Evolutionary conservation across 805 yeast genomes (phyloP).

Genomic region (Myxozyma mucilagina): DNA sequence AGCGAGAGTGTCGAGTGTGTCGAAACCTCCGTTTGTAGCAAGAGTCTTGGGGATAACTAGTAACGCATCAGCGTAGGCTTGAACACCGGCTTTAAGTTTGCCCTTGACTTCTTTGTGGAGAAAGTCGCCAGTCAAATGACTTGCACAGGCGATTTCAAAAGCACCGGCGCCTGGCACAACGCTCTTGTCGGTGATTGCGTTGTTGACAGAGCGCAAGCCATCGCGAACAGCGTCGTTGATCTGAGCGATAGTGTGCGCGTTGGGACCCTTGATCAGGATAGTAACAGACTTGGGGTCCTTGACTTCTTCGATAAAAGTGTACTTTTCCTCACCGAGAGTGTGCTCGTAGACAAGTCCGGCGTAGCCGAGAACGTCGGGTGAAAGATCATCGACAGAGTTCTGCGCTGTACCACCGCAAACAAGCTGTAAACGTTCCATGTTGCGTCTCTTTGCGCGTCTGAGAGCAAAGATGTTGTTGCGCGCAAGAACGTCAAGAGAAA

Average conservation of each 20-base stretch:
- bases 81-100: slow-evolving; percentile 82
- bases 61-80: slow-evolving; percentile 91
- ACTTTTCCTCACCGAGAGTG: slow-evolving; percentile 94
- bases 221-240: slow-evolving; percentile 97
- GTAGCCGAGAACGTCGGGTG: slow-evolving; percentile 76
- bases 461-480: slow-evolving; percentile 89
- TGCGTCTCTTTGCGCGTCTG: slow-evolving; percentile 97
- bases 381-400: slow-evolving; percentile 90
- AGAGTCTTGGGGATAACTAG: slow-evolving; percentile 90
- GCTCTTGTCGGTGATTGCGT: slow-evolving; percentile 79
- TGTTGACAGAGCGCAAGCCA: slow-evolving; percentile 92
- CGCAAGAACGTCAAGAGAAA: slow-evolving; percentile 92
- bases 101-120: slow-evolving; percentile 70
- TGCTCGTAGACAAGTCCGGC: slow-evolving; percentile 92
- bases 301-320: slow-evolving; percentile 87
- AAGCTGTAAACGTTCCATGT: slow-evolving; percentile 96
- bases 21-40: slow-evolving; percentile 89
- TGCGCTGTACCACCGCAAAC: slow-evolving; percentile 98
- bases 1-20: slow-evolving; percentile 83
- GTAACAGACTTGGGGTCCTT: slow-evolving; percentile 89
- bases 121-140: slow-evolving; percentile 56
- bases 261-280: slow-evolving; percentile 85
- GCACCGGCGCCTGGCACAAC: slow-evolving; percentile 98
- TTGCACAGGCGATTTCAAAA: slow-evolving; percentile 79
- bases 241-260: slow-evolving; percentile 83